Base-by-base conservation (phyloP, 2,329 filamentous ascomycete genomes). In the Ceratocystis huliohia region DNA sequence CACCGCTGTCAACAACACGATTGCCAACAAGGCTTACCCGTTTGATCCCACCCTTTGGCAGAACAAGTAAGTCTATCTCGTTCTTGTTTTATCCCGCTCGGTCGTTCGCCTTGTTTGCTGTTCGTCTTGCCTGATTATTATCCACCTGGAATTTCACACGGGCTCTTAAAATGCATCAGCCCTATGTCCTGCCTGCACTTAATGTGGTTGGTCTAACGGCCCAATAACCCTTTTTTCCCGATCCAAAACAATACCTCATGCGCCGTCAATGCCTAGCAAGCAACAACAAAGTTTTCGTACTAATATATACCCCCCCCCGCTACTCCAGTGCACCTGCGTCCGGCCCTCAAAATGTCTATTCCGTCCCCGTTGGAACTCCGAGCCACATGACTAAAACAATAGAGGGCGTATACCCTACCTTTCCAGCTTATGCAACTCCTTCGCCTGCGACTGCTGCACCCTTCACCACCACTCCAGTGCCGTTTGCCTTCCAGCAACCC, bases 401-500 rank as follows among this genome's bases (percentile, higher is more conserved):
- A 50, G 66, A 68, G 10, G 53, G 59, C 8, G 70, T 76, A 65
- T 77, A 77, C 68, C 71, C 76, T 68, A 70, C 75, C 56, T 72
- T 75, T 50, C 71, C 77, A 44, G 73, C 75, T 44, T 81, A 79
- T 73, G 75, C 74, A 68, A 74, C 77, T 56, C 78, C 76, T 62
- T 75, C 78, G 46, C 72, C 76, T 15, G 76, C 79, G 25, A 66
- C 64, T n/a, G 63, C 67, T 8, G 67, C 67, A 20, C 65, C 67
- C 33, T 68, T 68, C 44, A 68, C 67, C 45, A 67, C 48, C 48
- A 65, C 63, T 13, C 59, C 67, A 4, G 53, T 66, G 45, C 67
- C 65, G 4, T 68, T 68, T 59, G 30, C 48, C n/a, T 68, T 65
- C 33, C 65, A 66, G 37, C 30, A 46, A 17, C 30, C 59, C 20